These are phyloP conservation scores for Musa schizocarpa DNA, from an alignment of 176 grass and related monocot genomes.

Conservation along the genomic window DNA sequence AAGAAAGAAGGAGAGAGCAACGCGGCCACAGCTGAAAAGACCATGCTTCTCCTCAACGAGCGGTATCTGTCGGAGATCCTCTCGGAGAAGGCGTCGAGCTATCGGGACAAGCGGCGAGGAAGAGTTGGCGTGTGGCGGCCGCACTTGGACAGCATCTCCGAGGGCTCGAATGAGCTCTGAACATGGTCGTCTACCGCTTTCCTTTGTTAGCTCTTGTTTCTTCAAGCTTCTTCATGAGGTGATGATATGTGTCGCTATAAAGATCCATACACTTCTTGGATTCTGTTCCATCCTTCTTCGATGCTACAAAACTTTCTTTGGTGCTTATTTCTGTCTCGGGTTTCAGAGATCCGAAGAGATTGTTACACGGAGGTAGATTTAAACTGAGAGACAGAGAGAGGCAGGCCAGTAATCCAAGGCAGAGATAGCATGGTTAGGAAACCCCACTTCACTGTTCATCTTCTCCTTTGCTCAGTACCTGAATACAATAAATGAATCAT, in stretches of 20 bases:
- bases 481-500: too few relatives aligned
- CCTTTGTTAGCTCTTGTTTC: background rate
- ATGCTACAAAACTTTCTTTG: background rate
- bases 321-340: background rate
- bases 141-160: slow-evolving; percentile 92
- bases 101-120: slow-evolving; percentile 55
- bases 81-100: slow-evolving; percentile 73
- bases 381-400: background rate
- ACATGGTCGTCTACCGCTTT: slow-evolving; percentile 25
- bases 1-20: slow-evolving; percentile 26
- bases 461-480: too few relatives aligned
- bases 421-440: too few relatives aligned
- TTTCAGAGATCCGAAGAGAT: too few relatives aligned
- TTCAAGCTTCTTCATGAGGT: background rate
- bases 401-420: background rate
- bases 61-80: slow-evolving; percentile 91
- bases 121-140: slow-evolving; percentile 82
- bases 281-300: background rate
- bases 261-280: background rate
- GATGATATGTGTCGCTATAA: background rate
- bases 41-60: slow-evolving; percentile 57
- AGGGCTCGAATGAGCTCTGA: slow-evolving; percentile 67
- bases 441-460: too few relatives aligned
- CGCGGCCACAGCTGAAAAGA: slow-evolving; percentile 30
- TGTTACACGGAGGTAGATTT: too few relatives aligned